These are phyloP conservation scores for Naegleria gruberi DNA, from an alignment of 208 protist genomes.

Conservation along the genomic window DNA sequence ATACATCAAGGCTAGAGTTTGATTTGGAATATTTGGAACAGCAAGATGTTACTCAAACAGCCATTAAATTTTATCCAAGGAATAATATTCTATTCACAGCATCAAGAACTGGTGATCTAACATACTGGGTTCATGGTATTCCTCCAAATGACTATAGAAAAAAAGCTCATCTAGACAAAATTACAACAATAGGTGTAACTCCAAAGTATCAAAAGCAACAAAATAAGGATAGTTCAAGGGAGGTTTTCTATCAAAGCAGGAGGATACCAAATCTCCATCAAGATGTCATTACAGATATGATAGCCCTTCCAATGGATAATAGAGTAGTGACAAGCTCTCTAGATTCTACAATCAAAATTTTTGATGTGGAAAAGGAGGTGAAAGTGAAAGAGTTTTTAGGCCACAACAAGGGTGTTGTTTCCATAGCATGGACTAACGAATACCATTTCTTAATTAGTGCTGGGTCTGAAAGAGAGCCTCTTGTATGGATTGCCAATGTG, in stretches of 20 bases:
- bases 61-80: not conserved
- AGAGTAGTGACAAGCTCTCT: not conserved
- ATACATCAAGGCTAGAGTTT: not conserved
- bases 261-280: not conserved
- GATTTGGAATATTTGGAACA: not conserved
- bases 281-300: slow-evolving; percentile 11
- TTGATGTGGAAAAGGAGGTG: not conserved
- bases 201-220: not conserved
- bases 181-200: not conserved
- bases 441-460: slow-evolving; percentile 34
- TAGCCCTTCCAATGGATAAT: not conserved
- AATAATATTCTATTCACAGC: slow-evolving; percentile 7
- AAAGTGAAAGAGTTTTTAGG: not conserved
- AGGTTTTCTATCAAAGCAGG: not conserved
- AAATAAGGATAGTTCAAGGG: not conserved
- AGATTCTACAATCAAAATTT: not conserved
- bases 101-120: not conserved
- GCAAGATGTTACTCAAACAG: not conserved
- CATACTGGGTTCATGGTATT: not conserved
- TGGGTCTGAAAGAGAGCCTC: slow-evolving; percentile 27
- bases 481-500: slow-evolving; percentile 33
- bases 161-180: not conserved
- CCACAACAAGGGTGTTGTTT: slow-evolving; percentile 29
- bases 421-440: slow-evolving; percentile 23
- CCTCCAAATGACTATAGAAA: not conserved